These are phyloP conservation scores for Ziziphus jujuba DNA, from an alignment of 306 rosid genomes.

Conservation along the genomic window DNA sequence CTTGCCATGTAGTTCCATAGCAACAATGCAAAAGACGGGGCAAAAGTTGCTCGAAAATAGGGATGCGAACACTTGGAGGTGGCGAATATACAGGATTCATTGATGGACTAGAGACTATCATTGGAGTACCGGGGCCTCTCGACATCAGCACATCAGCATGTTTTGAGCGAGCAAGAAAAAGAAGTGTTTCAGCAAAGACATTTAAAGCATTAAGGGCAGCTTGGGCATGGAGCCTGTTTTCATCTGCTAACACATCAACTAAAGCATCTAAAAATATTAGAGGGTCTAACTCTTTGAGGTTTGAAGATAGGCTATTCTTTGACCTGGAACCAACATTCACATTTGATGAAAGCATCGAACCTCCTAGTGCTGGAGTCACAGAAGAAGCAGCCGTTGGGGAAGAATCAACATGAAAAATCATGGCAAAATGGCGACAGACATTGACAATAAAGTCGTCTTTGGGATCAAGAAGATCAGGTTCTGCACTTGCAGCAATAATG, in stretches of 20 bases:
- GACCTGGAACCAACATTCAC: constrained; percentile 56
- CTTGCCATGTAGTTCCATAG: constrained; percentile 96
- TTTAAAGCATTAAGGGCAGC: constrained; percentile 92
- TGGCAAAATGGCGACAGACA: constrained; percentile 95
- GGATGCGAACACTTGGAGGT: constrained; percentile 95
- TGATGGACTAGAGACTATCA: constrained; percentile 98
- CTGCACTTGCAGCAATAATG: constrained; percentile 84
- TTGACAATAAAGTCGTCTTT: constrained; percentile 85
- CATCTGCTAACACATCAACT: constrained; percentile 96
- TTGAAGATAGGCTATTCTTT: constrained; percentile 63
- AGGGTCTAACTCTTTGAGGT: constrained; percentile 94
- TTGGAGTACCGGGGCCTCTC: constrained; percentile 96
- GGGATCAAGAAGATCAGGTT: constrained; percentile 76
- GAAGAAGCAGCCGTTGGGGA: constrained; percentile 49
- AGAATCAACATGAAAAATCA: constrained; percentile 79
- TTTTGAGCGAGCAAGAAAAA: constrained; percentile 89
- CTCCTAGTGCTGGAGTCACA: constrained; percentile 49
- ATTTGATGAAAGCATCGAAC: constrained; percentile 58
- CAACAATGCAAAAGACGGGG: constrained; percentile 98
- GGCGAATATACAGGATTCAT: constrained; percentile 97
- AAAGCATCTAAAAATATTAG: constrained; percentile 92
- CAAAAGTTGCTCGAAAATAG: constrained; percentile 89
- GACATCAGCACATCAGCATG: constrained; percentile 85
- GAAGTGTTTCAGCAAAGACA: constrained; percentile 90
- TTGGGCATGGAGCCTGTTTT: constrained; percentile 88